Conservation (phyloP, 2,329 filamentous ascomycete species). For the Nemania abortiva region DNA sequence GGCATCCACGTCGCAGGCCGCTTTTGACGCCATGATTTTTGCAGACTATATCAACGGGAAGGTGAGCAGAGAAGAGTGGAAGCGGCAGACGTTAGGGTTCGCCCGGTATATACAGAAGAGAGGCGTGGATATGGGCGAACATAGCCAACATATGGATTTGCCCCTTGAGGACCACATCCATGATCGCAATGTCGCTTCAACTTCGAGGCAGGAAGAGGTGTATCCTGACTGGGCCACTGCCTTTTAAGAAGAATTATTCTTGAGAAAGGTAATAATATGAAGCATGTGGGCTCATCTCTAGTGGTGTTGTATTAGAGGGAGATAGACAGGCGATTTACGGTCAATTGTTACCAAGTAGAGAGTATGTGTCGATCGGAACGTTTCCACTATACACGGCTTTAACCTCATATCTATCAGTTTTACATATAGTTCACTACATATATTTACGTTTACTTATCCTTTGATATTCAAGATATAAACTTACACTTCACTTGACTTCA, state of each 20-base stretch:
- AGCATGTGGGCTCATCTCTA: too few species aligned
- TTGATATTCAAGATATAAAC: too few species aligned
- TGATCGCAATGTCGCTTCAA: slow-evolving; percentile 53
- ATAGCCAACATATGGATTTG: slow-evolving; percentile 51
- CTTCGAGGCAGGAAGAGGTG: slow-evolving; percentile 49
- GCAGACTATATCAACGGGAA: slow-evolving; percentile 52
- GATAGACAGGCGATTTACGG: too few species aligned
- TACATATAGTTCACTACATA: too few species aligned
- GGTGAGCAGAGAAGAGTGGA: slow-evolving; percentile 51
- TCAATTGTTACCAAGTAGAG: background rate
- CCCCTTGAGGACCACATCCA: slow-evolving; percentile 51
- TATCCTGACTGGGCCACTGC: slow-evolving; percentile 52
- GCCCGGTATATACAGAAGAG: slow-evolving; percentile 52
- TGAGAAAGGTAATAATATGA: background rate
- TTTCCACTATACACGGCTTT: too few species aligned
- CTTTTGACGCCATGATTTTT: slow-evolving; percentile 53
- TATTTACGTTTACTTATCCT: too few species aligned
- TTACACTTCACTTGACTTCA: too few species aligned
- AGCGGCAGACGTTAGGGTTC: slow-evolving; percentile 52
- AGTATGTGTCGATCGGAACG: too few species aligned
- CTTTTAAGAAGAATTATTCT: slow-evolving; percentile 35
- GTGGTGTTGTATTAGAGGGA: too few species aligned
- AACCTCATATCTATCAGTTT: too few species aligned
- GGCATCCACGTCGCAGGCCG: slow-evolving; percentile 57
- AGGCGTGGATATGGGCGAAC: slow-evolving; percentile 53